Conservation (phyloP, 2,329 filamentous ascomycete species). For the Ophioceras dolichostomum region DNA sequence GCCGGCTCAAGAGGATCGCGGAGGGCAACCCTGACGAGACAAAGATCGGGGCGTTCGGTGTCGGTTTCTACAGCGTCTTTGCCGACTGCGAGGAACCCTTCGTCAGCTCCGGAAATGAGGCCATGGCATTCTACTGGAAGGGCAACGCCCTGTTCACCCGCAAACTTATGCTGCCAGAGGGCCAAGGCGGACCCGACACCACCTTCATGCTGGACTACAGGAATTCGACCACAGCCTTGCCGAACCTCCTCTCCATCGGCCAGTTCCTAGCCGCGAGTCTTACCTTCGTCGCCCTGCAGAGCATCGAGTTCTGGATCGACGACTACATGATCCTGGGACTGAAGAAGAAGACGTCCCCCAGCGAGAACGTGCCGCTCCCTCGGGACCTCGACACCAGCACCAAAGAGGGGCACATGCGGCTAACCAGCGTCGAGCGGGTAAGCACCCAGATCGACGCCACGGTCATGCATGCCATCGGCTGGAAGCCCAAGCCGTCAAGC, state of each 20-base stretch:
- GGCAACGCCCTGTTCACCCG: constrained; percentile 94
- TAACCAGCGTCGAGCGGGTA: constrained; percentile 68
- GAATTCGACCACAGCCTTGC: constrained; percentile 75
- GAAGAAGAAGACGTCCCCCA: constrained; percentile 75
- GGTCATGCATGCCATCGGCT: constrained; percentile 80
- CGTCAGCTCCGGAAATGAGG: constrained; percentile 80
- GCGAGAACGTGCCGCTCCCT: constrained; percentile 59
- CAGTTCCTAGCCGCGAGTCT: constrained; percentile 92
- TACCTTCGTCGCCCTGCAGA: constrained; percentile 84
- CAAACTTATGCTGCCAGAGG: constrained; percentile 58
- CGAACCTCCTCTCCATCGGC: constrained; percentile 72
- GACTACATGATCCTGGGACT: constrained; percentile 70
- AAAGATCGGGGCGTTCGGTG: constrained; percentile 96
- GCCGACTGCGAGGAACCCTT: constrained; percentile 97
- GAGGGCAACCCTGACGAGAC: constrained; percentile 98
- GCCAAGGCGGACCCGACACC: constrained; percentile 58
- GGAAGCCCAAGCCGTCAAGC: constrained; percentile 48
- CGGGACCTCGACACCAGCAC: constrained; percentile 71
- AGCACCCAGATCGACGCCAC: constrained; percentile 85
- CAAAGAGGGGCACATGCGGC: constrained; percentile 78
- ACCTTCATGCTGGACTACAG: constrained; percentile 93
- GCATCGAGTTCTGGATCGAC: constrained; percentile 84
- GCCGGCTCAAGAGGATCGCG: constrained; percentile 87
- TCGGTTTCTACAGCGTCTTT: constrained; percentile 98
- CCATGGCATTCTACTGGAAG: constrained; percentile 99